Base-by-base conservation (phyloP, 805 yeast species). In the Hanseniaspora hatyaiensis region DNA sequence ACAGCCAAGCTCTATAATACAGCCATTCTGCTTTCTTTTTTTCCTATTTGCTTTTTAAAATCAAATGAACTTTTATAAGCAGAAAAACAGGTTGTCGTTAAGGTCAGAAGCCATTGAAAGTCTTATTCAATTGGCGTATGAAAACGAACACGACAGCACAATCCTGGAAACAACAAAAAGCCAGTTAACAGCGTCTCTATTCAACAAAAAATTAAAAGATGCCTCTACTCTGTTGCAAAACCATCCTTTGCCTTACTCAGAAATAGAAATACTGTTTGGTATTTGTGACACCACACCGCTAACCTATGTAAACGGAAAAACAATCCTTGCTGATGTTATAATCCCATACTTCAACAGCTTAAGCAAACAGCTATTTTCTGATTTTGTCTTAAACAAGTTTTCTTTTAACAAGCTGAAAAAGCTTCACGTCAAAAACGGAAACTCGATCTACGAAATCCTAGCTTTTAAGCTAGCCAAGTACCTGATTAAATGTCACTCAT, bases 261-360 rank as follows among this genome's bases (percentile, higher is more conserved):
- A 78, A 51, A 67, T 71, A 57, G 82, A 78, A 54, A 69, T 74
- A 11, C 59, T 78, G 43, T 48, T 71, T 34, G 75, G 82, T 0
- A 60, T 77, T n/a, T 67, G 78, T 51, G 55, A 69, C 9, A 57
- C 70, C 3, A 49, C 50, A 4, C 62, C 65, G 8, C 50, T 60
- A 41, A 62, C 61, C 30, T 54, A 56, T 20, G 57, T 59, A 1
- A 72, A 71, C 40, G 77, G 74, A 1, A 38, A 47, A 12, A 57
- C 60, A 4, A 49, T 68, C 23, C 56, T 77, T 16, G 55, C 65
- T 28, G 58, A 65, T 8, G 70, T 72, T 39, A 59, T 78, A 43
- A 52, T 68, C 3, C 59, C 66, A 1, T 76, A 77, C 53, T 69
- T 77, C 34, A 55, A 70, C 41, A 78, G 71, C 34, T 64, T 76